Base-by-base conservation (phyloP, 176 grass and related monocot genomes). In the Oryza coarctata region DNA sequence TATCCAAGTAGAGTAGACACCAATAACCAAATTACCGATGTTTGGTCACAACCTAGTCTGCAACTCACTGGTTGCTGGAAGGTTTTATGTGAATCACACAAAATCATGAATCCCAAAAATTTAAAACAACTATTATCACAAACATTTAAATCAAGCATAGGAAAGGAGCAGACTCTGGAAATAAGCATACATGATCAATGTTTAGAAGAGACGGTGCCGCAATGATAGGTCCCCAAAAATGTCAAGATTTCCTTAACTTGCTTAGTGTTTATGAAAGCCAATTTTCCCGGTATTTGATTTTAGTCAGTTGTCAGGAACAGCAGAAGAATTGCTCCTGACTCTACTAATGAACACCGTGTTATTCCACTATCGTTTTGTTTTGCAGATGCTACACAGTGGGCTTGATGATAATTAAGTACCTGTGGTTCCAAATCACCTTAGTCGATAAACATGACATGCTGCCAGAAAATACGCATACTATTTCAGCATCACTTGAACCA, bases 1-100 rank as follows among this genome's bases (percentile, higher is more conserved):
- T 13, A 35, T 34, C 6, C n/a, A 57, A 74, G 33, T 4, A 20
- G 14, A 84, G 68, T 58, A 69, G 13, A 62, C 27, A 80, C 36
- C 15, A 75, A 62, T 33, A 6, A 40, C n/a, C 0, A 1, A 25
- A 60, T 23, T 60, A 65, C 32, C 22, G 10, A 65, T 81, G 26
- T 81, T 68, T 89, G 32, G 75, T 13, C 11, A 89, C 26, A 82
- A 18, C 22, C 22, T 60, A 52, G n/a, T 7, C 47, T n/a, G 34
- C 26, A 74, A 73, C 40, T 25, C 43, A 74, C 41, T 52, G 32
- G 13, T 70, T 70, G 14, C 26, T 76, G n/a, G 10, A 32, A 76
- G 0, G 57, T 76, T 80, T n/a, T 23, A n/a, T 50, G 30, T 34
- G 28, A 80, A 80, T 50, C 76, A 32, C 28, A 11, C 10, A 57